Evolutionary conservation across 345 rosid genomes (phyloP).

Genomic region (Brassica carinata): DNA sequence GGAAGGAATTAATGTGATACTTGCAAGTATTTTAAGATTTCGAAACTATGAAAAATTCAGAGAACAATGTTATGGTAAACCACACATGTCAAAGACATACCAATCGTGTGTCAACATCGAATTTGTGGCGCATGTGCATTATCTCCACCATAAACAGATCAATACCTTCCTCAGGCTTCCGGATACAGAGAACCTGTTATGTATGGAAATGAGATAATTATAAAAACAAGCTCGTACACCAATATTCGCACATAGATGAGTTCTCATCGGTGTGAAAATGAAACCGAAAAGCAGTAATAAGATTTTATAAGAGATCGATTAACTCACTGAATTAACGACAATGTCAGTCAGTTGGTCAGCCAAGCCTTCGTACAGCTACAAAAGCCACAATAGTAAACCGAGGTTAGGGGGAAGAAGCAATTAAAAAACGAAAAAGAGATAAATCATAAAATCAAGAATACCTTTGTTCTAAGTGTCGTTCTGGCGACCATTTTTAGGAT

Average conservation of each 20-base stretch:
- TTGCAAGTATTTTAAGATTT: background rate
- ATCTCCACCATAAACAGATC: slow-evolving; percentile 99
- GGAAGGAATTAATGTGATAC: background rate
- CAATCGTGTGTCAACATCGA: slow-evolving; percentile 91
- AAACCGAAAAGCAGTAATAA: background rate
- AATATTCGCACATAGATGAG: background rate
- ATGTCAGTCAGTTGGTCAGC: slow-evolving; percentile 97
- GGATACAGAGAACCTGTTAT: slow-evolving; percentile 82
- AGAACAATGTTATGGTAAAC: background rate
- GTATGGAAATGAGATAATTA: slow-evolving; percentile 20
- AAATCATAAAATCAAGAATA: slow-evolving; percentile 20
- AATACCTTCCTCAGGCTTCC: slow-evolving; percentile 85
- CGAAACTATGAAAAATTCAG: background rate
- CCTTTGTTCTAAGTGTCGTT: slow-evolving; percentile 94
- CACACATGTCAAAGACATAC: slow-evolving; percentile 44
- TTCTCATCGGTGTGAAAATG: background rate
- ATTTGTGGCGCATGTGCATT: slow-evolving; percentile 99
- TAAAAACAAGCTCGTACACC: slow-evolving; percentile 2
- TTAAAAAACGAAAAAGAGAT: slow-evolving; percentile 12
- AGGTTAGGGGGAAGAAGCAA: slow-evolving; percentile 1
- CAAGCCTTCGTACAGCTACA: slow-evolving; percentile 84
- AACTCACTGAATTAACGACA: slow-evolving; percentile 82
- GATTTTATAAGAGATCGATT: background rate
- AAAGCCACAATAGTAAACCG: slow-evolving; percentile 13
- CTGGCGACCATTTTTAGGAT: slow-evolving; percentile 98